A percentile compares a stretch with the other conserved stretches of the same genome.
phyloP scores from a whole-genome alignment of 2,329 filamentous ascomycete species.

The Orbilia blumenaviensis region DNA sequence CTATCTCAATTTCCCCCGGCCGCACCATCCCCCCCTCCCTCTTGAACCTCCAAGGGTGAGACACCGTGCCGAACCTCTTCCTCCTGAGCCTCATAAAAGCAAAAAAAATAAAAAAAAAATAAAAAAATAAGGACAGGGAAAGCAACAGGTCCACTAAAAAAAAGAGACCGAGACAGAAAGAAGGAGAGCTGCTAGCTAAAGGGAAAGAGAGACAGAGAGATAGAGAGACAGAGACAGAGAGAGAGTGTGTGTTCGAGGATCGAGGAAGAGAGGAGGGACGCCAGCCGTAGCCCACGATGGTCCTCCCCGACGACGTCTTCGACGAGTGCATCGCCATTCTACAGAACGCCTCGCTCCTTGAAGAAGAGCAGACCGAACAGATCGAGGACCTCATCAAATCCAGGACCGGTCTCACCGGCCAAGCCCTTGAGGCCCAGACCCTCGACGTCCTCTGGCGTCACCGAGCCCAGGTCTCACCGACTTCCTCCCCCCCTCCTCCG shows the following conservation, averaged over 20 bases:
- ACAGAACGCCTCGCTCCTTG: slow-evolving; percentile 70
- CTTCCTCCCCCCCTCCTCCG: slow-evolving; percentile 79
- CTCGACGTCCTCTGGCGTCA: slow-evolving; percentile 90
- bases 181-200: too few relatives aligned
- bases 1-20: too few relatives aligned
- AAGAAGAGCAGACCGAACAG: slow-evolving; percentile 94
- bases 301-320: slow-evolving; percentile 84
- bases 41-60: too few relatives aligned
- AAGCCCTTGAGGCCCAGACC: slow-evolving; percentile 85
- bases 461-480: slow-evolving; percentile 72
- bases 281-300: slow-evolving; percentile 35
- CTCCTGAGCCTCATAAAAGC: too few relatives aligned
- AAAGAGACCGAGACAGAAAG: too few relatives aligned
- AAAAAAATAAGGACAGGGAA: too few relatives aligned
- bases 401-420: slow-evolving; percentile 77
- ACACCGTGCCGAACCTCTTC: too few relatives aligned
- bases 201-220: neutral
- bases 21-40: too few relatives aligned
- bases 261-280: neutral
- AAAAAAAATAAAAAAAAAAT: too few relatives aligned
- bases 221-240: too few relatives aligned
- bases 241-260: too few relatives aligned
- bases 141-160: too few relatives aligned
- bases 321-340: slow-evolving; percentile 90
- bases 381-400: slow-evolving; percentile 85